Percentiles rank a stretch among this genome's conserved stretches.
phyloP scores from a whole-genome alignment of 768 basidiomycete species.

The Tulasnella sp. region DNA sequence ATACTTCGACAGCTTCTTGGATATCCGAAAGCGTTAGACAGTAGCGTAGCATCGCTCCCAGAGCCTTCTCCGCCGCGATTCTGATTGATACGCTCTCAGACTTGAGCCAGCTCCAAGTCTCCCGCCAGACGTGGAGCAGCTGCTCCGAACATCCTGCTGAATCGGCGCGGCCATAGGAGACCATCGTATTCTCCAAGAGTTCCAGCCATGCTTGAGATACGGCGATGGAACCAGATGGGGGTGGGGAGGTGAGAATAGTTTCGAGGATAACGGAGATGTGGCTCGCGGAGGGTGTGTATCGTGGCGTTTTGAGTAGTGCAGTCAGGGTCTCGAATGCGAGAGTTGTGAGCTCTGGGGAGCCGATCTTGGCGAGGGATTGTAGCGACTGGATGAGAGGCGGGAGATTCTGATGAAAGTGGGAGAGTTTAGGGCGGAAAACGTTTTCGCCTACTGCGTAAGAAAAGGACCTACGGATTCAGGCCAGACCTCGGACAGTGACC shows the following conservation, averaged over 20 bases:
- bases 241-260: conserved; percentile 57
- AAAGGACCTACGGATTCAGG: conserved; percentile 42
- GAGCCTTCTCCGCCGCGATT: conserved; percentile 51
- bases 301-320: conserved; percentile 44
- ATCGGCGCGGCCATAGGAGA: conserved; percentile 47
- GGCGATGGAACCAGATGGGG: conserved; percentile 55
- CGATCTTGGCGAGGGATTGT: conserved; percentile 73
- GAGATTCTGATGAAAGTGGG: conserved; percentile 42
- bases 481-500: conserved; percentile 38
- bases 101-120: conserved; percentile 68
- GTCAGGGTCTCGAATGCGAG: conserved; percentile 79
- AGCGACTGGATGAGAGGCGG: conserved; percentile 59
- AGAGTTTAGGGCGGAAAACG: conserved; percentile 24
- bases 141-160: conserved; percentile 42
- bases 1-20: conserved; percentile 24
- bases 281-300: conserved; percentile 35
- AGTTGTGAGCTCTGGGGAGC: conserved; percentile 82
- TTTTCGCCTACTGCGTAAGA: conserved; percentile 41
- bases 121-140: conserved; percentile 59
- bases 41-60: conserved; percentile 47
- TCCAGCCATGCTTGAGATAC: conserved; percentile 70
- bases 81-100: conserved; percentile 50
- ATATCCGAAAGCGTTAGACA: conserved; percentile 64
- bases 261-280: conserved; percentile 46
- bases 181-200: conserved; percentile 62